These are phyloP conservation scores for Wickerhamiella shivajii DNA, from an alignment of 805 yeast genomes.

Conservation along the genomic window DNA sequence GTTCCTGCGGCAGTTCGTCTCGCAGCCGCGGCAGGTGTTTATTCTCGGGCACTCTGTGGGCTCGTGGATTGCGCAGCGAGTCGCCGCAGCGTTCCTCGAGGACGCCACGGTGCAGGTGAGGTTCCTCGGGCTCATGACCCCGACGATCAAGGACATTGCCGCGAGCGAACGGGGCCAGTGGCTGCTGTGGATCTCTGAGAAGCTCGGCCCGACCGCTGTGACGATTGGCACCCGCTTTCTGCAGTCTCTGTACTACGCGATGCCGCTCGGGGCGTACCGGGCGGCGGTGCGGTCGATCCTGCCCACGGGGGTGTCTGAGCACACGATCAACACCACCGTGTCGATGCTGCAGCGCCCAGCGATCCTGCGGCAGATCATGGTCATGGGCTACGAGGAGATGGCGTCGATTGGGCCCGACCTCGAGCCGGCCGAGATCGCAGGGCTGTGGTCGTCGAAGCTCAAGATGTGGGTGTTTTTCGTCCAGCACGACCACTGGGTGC, in stretches of 20 bases:
- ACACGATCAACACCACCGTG: constrained; percentile 31
- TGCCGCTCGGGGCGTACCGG: constrained; percentile 3
- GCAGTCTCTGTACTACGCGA: constrained; percentile 12
- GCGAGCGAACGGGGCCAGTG: constrained; percentile 29
- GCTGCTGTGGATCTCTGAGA: constrained; percentile 16
- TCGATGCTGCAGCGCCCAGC: constrained; percentile 29
- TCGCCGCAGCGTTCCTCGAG: constrained; percentile 24
- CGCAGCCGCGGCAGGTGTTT: constrained; percentile 26
- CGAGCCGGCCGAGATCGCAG: constrained; percentile 22
- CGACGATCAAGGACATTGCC: constrained; percentile 52
- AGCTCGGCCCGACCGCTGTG: not conserved
- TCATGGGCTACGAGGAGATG: constrained; percentile 49
- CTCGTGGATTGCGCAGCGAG: constrained; percentile 44
- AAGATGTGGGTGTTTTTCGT: constrained; percentile 45
- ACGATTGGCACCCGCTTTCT: not conserved
- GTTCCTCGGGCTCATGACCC: constrained; percentile 50
- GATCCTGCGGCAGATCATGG: constrained; percentile 40
- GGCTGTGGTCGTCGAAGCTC: constrained; percentile 34
- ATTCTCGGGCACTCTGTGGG: constrained; percentile 65
- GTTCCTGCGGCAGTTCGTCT: constrained; percentile 29
- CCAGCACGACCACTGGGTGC: constrained; percentile 52
- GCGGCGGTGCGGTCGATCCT: not conserved
- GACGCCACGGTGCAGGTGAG: constrained; percentile 23
- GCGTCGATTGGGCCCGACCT: constrained; percentile 31
- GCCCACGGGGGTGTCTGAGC: constrained; percentile 12